phyloP scores from a whole-genome alignment of 495 filamentous ascomycete genomes.

The Pseudoneurospora amorphoporcata region DNA sequence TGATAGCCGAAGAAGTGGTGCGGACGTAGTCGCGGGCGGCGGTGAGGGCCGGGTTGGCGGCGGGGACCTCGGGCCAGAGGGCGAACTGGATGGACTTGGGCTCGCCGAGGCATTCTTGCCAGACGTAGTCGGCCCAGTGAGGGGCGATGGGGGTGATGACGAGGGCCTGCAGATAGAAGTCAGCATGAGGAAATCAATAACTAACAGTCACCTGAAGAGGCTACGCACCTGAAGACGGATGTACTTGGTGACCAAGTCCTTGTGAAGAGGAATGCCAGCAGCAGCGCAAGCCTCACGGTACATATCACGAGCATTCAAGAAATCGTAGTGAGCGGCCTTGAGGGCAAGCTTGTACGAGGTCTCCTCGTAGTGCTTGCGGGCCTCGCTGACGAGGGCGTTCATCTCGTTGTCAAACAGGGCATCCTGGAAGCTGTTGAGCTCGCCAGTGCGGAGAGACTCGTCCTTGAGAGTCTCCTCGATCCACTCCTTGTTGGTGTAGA shows the following conservation, averaged over 20 bases:
- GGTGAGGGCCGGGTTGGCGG: slow-evolving; percentile 49
- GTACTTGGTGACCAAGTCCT: slow-evolving; percentile 62
- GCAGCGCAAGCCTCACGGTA: slow-evolving; percentile 74
- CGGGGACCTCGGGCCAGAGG: slow-evolving; percentile 61
- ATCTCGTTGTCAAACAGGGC: slow-evolving; percentile 89
- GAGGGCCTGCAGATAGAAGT: slow-evolving; percentile 18
- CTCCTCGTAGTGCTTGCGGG: slow-evolving; percentile 63
- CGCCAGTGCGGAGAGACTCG: slow-evolving; percentile 58
- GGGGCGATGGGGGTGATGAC: slow-evolving; percentile 61
- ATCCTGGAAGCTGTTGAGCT: slow-evolving; percentile 72
- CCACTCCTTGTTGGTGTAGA: slow-evolving; percentile 85
- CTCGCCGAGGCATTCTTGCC: slow-evolving; percentile 78
- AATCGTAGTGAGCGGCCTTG: slow-evolving; percentile 83
- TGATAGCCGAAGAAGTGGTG: slow-evolving; percentile 63
- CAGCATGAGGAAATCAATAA: slow-evolving; percentile 49
- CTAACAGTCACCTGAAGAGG: no score
- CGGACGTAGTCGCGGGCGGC: slow-evolving; percentile 77
- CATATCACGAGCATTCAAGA: slow-evolving; percentile 73
- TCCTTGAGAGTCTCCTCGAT: slow-evolving; percentile 74
- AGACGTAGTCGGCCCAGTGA: slow-evolving; percentile 92
- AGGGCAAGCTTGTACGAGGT: slow-evolving; percentile 86
- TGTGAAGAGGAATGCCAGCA: slow-evolving; percentile 74
- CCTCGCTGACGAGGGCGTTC: slow-evolving; percentile 68
- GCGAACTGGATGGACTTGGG: slow-evolving; percentile 66
- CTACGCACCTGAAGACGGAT: slow-evolving; percentile 61